Percentiles rank a stretch among this genome's conserved stretches.
Conservation (phyloP, 208 protist species). For the Balamuthia mandrillaris region DNA sequence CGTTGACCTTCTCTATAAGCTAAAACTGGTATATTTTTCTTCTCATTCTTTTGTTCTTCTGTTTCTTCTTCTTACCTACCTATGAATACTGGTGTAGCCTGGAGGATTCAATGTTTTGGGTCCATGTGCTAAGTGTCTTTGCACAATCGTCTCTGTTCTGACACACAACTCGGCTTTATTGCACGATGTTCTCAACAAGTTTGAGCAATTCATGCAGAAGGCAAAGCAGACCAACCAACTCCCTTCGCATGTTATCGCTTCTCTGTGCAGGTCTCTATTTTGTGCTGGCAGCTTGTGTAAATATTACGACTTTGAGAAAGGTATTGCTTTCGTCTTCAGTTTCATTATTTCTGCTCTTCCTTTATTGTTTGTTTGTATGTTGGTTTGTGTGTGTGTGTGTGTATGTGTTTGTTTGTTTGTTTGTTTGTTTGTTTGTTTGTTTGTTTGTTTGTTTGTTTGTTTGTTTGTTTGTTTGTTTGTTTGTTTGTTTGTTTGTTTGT, state of each 20-base stretch:
- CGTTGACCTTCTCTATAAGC: constrained; percentile 7
- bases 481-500: not conserved
- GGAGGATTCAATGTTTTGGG: not conserved
- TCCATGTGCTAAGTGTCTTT: not conserved
- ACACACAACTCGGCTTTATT: not conserved
- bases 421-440: too few relatives aligned
- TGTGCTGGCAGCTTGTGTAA: constrained; percentile 12
- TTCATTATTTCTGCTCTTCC: too few relatives aligned
- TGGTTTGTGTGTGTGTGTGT: too few relatives aligned
- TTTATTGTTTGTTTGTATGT: not conserved
- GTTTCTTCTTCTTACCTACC: not conserved
- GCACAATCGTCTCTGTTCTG: constrained; percentile 5
- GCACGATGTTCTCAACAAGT: not conserved
- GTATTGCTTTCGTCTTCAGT: not conserved
- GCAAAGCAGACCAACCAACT: not conserved
- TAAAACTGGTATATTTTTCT: too few relatives aligned
- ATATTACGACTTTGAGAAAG: constrained; percentile 9
- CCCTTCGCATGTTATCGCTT: not conserved
- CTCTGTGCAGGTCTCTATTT: constrained; percentile 1
- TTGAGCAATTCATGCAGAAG: constrained; percentile 24
- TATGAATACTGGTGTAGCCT: not conserved
- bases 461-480: too few relatives aligned
- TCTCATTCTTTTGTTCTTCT: not conserved
- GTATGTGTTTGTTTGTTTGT: too few relatives aligned
- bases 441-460: not conserved